Evolutionary conservation across 371 early-diverging fungal species (phyloP), one percentile per base, ranked within the genome.

Genomic region (Mucor saturninus): DNA sequence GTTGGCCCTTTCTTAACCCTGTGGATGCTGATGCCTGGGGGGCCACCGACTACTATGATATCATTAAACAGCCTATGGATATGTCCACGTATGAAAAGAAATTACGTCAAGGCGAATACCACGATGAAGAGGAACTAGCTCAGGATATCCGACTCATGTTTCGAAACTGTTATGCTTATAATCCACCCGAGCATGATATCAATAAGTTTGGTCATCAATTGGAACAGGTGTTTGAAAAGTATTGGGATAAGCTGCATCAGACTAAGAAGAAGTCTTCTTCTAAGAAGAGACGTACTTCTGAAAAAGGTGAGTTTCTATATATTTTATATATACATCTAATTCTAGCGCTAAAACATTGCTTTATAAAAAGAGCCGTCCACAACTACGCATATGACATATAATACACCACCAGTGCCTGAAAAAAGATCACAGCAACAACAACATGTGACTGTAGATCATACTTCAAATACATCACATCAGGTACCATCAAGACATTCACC

Each of bases 21-120:
- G 99, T 99, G 21, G 97, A 98, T 73, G 92, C 93, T 9, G 83
- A 89, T 15, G 88, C 87, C 2, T 81, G 98, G 68, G 88, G 90
- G 46, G 94, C 97, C 13, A 94, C 95, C 4, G 88, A 88, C 55
- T 99, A 99, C 75, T 85, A 83, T 39, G 85, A 89, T 1, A 84
- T 98, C 45, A 90, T 99, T 68, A 95, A 92, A 67, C 59, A 89
- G 31, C 99, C 99, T 7, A 99, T 99, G 99, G 99, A 99, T 65
- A 65, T 98, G 55, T 80, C 86, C 14, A 99, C 99, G 0, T 88
- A 98, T 39, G 87, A 87, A 59, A 76, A 72, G 52, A 94, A 92
- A 53, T 70, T 98, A 2, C 91, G 93, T 6, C 56, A 61, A 0
- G 60, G 61, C 42, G 42, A 71, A 59, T 91, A 91, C 58, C 15